Percentiles rank a stretch among this genome's conserved stretches.
Conservation (phyloP, 345 rosid species). For the Passiflora organensis region DNA sequence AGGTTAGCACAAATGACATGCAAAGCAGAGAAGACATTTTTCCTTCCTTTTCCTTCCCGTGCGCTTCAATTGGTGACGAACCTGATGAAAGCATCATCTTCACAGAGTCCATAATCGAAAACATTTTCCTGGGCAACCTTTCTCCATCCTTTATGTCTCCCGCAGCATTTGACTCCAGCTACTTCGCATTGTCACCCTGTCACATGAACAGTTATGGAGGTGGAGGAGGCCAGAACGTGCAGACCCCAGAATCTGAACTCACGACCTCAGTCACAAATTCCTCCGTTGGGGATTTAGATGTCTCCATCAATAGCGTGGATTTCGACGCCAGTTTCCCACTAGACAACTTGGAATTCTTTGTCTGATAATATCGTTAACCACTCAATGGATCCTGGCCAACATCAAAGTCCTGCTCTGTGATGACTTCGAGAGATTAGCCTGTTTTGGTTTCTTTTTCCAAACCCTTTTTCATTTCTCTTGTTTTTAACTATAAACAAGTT, state of each 20-base stretch:
- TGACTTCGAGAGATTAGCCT: no score
- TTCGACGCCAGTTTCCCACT: slow-evolving; percentile 26
- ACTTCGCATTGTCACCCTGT: slow-evolving; percentile 26
- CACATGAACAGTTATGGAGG: slow-evolving; percentile 19
- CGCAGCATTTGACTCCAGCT: slow-evolving; percentile 42
- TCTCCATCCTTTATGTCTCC: slow-evolving; percentile 34
- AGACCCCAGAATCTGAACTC: slow-evolving; percentile 38
- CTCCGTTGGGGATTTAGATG: slow-evolving; percentile 29
- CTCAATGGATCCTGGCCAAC: neutral
- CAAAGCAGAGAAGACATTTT: slow-evolving; percentile 18
- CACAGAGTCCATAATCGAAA: slow-evolving; percentile 15
- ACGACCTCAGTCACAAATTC: slow-evolving; percentile 39
- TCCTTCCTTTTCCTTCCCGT: slow-evolving; percentile 27
- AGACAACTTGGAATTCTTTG: slow-evolving; percentile 27
- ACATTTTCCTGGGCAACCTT: slow-evolving; percentile 19
- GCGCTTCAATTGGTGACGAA: slow-evolving; percentile 11
- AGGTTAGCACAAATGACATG: slow-evolving; percentile 26
- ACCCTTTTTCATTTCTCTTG: no score
- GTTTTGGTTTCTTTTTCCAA: no score
- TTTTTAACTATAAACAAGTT: no score
- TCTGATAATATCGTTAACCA: neutral
- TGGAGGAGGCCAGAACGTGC: slow-evolving; percentile 19
- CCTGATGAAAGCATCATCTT: slow-evolving; percentile 14
- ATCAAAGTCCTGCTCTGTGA: no score
- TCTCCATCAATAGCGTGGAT: slow-evolving; percentile 14